These are phyloP conservation scores for Ascocoryne sarcoides DNA, from an alignment of 2,329 filamentous ascomycete species.

Conservation along the genomic window DNA sequence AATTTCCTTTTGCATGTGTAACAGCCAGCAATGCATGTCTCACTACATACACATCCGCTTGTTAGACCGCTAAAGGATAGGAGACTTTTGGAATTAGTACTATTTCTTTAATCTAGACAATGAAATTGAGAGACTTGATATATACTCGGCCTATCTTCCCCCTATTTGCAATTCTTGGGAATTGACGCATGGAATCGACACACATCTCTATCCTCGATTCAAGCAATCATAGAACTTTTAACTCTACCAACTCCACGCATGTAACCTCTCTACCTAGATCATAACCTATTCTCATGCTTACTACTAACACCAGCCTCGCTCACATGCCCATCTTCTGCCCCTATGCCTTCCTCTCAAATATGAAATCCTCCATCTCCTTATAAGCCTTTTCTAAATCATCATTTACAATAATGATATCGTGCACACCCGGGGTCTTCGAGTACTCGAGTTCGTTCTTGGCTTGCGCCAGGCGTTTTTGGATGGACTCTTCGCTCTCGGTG, in stretches of 20 bases:
- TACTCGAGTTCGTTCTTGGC: conserved; percentile 69
- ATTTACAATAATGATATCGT: conserved; percentile 58
- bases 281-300: conserved; percentile 6
- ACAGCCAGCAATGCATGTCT: too few relatives aligned
- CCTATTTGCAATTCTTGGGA: too few relatives aligned
- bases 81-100: neutral
- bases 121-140: too few relatives aligned
- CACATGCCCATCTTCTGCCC: conserved; percentile 10
- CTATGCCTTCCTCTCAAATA: conserved; percentile 29
- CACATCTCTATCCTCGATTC: too few relatives aligned
- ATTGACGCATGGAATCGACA: too few relatives aligned
- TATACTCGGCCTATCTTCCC: too few relatives aligned
- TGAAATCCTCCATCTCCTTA: conserved; percentile 42
- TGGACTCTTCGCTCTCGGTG: conserved; percentile 67
- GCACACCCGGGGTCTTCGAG: conserved; percentile 55
- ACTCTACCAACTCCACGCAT: too few relatives aligned
- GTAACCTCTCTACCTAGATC: too few relatives aligned
- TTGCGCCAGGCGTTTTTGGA: conserved; percentile 61
- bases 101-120: too few relatives aligned
- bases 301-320: conserved; percentile 8
- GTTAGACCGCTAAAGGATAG: neutral
- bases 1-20: too few relatives aligned
- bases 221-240: too few relatives aligned
- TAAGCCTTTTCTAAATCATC: conserved; percentile 52
- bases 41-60: too few relatives aligned